These are phyloP conservation scores for Nicotiana attenuata DNA, from an alignment of 257 asterid species.

Conservation along the genomic window DNA sequence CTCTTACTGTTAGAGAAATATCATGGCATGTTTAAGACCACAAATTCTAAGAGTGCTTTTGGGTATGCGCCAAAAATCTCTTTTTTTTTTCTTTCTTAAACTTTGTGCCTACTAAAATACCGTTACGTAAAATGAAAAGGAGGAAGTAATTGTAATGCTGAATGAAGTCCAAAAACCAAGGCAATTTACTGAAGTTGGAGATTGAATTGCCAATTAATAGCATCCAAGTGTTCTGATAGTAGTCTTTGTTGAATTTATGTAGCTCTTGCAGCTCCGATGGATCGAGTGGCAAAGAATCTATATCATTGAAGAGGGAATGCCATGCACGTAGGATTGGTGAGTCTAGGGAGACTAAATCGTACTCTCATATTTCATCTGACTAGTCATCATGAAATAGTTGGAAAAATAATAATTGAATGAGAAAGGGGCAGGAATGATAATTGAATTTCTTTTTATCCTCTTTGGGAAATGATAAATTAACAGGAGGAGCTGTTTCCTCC, in stretches of 20 bases:
- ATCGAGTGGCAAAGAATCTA: slow-evolving; percentile 58
- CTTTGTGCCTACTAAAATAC: too few species aligned
- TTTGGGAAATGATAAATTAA: background rate
- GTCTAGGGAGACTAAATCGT: slow-evolving; percentile 7
- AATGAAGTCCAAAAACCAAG: background rate
- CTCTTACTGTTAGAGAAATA: too few species aligned
- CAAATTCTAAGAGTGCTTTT: too few species aligned
- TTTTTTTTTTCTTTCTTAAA: too few species aligned
- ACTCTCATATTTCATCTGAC: background rate
- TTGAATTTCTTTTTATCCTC: background rate
- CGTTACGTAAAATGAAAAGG: too few species aligned
- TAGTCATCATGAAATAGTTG: background rate
- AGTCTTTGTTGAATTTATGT: slow-evolving; percentile 13
- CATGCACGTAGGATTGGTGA: slow-evolving; percentile 70
- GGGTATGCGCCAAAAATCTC: too few species aligned
- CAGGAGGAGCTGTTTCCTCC: background rate
- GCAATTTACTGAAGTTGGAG: background rate
- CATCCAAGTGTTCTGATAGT: background rate
- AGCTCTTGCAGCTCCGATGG: slow-evolving; percentile 70
- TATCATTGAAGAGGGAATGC: slow-evolving; percentile 48
- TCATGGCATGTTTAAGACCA: too few species aligned
- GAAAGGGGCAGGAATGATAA: background rate
- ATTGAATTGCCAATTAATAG: background rate
- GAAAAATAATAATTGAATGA: background rate
- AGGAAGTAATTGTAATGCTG: background rate